Base-by-base conservation (phyloP, 352 stramenopile species). In the Phytophthora sansomeana region DNA sequence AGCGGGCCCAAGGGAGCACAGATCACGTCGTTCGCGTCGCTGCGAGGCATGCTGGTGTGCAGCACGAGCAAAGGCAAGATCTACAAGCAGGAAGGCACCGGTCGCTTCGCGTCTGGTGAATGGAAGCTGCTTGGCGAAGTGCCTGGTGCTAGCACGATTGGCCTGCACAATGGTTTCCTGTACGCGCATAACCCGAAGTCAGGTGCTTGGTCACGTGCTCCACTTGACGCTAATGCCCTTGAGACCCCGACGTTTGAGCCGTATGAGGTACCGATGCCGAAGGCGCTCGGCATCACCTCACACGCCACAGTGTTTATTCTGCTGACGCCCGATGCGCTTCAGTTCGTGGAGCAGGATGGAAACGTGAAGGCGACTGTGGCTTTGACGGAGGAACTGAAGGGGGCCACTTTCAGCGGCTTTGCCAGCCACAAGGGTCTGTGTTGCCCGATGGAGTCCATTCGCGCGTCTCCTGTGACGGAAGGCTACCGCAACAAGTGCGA, bases 401-500 rank as follows among this genome's bases (percentile, higher is more conserved):
- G 49, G 11, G 41, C 50, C 1, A 57, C 17, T 14, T 75, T 95
- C 63, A 78, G 71, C 1, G 85, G 81, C 0, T 91, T 95, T 50
- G 82, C 87, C 1, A 93, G 85, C 52, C 85, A 96, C 79, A 94
- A 93, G 52, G 85, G 85, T 0, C 59, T 96, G 17, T 93, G 85
- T 67, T 97, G 90, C 44, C 74, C 84, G 0, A 89, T 98, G 68
- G 82, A 98, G 38, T 83, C 87, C 36, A 96, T 98, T 47, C 67
- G 92, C 14, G 71, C 85, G 13, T 98, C 91, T 26, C 95, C 94
- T 2, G 65, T 80, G 42, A 85, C 85, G 1, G 81, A 94, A 69
- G 90, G 92, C 24, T 98, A 99, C 75, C 83, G 97, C 32, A 99
- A 99, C 87, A 99, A 99, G 80, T 98, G 92, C 70, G 96, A 99